phyloP scores from a whole-genome alignment of 2,329 filamentous ascomycete genomes.

The Epicoccum nigrum region DNA sequence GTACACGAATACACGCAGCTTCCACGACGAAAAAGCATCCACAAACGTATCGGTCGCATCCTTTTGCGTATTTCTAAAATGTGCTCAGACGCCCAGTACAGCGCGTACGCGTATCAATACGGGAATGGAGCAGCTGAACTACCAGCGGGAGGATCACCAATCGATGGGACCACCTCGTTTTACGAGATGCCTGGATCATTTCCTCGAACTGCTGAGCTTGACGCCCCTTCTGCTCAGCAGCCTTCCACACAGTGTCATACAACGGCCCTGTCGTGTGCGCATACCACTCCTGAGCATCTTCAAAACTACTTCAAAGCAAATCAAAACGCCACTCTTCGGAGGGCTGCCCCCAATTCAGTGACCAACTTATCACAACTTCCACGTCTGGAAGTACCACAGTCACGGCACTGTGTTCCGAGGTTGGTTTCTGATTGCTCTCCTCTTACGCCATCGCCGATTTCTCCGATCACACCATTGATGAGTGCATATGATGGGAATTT shows the following conservation, averaged over 20 bases:
- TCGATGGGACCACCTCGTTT: background rate
- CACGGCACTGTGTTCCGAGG: background rate
- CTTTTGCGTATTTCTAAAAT: constrained; percentile 1
- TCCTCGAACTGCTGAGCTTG: constrained; percentile 5
- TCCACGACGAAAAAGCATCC: constrained; percentile 8
- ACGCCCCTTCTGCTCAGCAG: background rate
- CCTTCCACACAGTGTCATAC: background rate
- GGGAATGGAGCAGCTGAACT: background rate
- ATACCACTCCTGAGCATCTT: background rate
- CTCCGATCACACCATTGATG: constrained; percentile 5
- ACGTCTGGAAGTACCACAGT: constrained; percentile 4
- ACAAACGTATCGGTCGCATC: background rate
- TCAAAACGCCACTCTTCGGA: background rate
- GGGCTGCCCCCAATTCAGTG: background rate
- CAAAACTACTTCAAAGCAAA: background rate
- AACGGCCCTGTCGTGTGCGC: background rate
- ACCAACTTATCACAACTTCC: constrained; percentile 1
- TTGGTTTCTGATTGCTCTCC: constrained; percentile 1
- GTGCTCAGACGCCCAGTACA: background rate
- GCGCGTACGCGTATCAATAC: constrained; percentile 1
- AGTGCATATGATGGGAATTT: background rate
- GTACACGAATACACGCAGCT: background rate
- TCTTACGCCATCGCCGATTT: constrained; percentile 4
- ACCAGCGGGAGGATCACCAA: background rate
- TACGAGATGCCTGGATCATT: constrained; percentile 11